Conservation (phyloP, 345 rosid genomes). For the Luvunga scandens region DNA sequence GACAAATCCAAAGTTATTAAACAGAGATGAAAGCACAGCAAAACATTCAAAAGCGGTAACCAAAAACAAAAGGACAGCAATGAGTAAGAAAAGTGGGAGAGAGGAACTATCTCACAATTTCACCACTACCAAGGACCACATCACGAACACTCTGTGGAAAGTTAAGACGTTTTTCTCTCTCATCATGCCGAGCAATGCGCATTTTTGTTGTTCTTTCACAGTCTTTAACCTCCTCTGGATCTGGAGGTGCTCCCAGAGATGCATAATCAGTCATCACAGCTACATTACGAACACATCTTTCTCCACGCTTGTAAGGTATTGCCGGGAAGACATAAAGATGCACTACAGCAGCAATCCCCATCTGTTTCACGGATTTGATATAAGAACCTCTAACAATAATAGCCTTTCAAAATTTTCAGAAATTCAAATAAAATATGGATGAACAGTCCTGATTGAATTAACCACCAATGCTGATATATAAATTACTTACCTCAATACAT, state of each 20-base stretch:
- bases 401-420: not conserved
- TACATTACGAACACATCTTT: slow-evolving; percentile 98
- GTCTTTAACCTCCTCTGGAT: slow-evolving; percentile 90
- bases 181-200: slow-evolving; percentile 60
- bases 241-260: slow-evolving; percentile 80
- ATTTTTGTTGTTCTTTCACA: slow-evolving; percentile 70
- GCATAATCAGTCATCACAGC: slow-evolving; percentile 96
- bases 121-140: slow-evolving; percentile 93
- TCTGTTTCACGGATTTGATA: slow-evolving; percentile 44
- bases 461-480: not conserved
- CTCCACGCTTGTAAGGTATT: slow-evolving; percentile 93
- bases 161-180: slow-evolving; percentile 70
- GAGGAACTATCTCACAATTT: slow-evolving; percentile 60
- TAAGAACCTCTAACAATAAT: slow-evolving; percentile 14
- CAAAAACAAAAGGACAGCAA: not conserved
- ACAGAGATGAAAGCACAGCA: not conserved
- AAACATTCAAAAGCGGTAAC: not conserved
- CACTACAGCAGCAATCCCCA: slow-evolving; percentile 95
- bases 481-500: slow-evolving; percentile 68
- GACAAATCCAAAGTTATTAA: slow-evolving; percentile 9
- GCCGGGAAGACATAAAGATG: slow-evolving; percentile 96
- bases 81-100: not conserved
- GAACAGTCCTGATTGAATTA: not conserved
- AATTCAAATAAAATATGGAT: not conserved
- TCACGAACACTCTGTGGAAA: slow-evolving; percentile 97